phyloP scores from a whole-genome alignment of 371 early-diverging fungal genomes.

The Mucor circinelloides region DNA sequence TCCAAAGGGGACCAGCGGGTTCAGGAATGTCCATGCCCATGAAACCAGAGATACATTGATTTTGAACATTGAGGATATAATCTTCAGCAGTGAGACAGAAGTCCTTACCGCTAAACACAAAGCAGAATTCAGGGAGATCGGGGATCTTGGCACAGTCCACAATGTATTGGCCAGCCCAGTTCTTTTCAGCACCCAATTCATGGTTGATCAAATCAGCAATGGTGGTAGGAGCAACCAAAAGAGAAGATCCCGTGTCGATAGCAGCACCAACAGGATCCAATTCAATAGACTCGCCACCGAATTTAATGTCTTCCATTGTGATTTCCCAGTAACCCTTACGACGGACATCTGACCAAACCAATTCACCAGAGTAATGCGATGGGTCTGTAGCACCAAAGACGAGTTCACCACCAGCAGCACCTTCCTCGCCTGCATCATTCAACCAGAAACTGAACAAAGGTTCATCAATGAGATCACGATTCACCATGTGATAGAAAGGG shows the following conservation, averaged over 20 bases:
- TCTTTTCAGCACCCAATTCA: constrained; percentile 87
- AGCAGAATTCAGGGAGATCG: constrained; percentile 72
- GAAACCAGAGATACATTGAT: constrained; percentile 87
- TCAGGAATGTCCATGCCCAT: constrained; percentile 89
- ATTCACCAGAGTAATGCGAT: constrained; percentile 70
- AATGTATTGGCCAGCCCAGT: constrained; percentile 85
- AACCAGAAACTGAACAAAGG: constrained; percentile 88
- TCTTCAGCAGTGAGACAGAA: constrained; percentile 60
- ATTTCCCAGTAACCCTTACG: constrained; percentile 97
- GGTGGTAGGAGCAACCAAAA: constrained; percentile 73
- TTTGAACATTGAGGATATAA: constrained; percentile 82
- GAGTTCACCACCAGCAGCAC: constrained; percentile 78
- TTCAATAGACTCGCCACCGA: constrained; percentile 70
- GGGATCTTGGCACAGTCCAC: constrained; percentile 75
- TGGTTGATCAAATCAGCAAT: constrained; percentile 85
- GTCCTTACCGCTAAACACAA: constrained; percentile 74
- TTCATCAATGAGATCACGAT: constrained; percentile 73
- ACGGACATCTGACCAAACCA: constrained; percentile 80
- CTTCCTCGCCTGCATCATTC: constrained; percentile 50
- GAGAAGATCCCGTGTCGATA: constrained; percentile 83
- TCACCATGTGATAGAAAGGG: constrained; percentile 90
- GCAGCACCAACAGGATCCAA: constrained; percentile 70
- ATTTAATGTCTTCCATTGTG: constrained; percentile 67
- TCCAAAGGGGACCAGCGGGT: constrained; percentile 72
- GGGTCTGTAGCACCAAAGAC: constrained; percentile 80